These are phyloP conservation scores for Pyrenophora graminea DNA, from an alignment of 2,329 filamentous ascomycete genomes.

Conservation along the genomic window DNA sequence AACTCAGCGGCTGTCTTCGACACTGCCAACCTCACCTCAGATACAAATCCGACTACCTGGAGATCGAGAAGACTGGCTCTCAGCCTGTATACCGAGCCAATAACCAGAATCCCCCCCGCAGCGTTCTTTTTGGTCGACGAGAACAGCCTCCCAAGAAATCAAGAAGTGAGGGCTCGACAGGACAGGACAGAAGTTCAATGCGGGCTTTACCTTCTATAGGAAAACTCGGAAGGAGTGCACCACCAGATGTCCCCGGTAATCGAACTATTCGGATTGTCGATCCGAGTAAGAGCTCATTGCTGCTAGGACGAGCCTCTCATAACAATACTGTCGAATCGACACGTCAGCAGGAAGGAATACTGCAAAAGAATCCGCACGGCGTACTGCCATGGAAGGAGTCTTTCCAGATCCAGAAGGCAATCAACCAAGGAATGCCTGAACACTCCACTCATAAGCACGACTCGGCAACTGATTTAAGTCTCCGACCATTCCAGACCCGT, in stretches of 20 bases:
- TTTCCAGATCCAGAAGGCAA: conserved; percentile 4
- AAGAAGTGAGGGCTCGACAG: neutral
- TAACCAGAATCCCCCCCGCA: neutral
- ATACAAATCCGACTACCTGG: conserved; percentile 2
- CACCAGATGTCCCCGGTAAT: neutral
- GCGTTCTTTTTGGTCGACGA: neutral
- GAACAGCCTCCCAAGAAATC: neutral
- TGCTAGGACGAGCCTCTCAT: neutral
- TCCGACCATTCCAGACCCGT: neutral
- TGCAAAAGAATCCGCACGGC: neutral
- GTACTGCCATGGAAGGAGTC: conserved; percentile 13
- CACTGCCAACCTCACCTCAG: conserved; percentile 6
- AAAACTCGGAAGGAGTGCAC: neutral
- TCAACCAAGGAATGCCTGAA: conserved; percentile 1
- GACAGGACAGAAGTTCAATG: neutral
- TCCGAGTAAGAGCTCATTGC: conserved; percentile 5
- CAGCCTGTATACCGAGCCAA: neutral
- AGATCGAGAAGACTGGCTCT: neutral
- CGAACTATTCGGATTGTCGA: conserved; percentile 11
- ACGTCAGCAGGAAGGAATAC: neutral
- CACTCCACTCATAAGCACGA: conserved; percentile 3
- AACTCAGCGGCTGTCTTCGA: conserved; percentile 6
- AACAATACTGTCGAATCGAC: neutral
- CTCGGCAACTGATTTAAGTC: conserved; percentile 10
- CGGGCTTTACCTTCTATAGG: conserved; percentile 7